Conservation (phyloP, 768 basidiomycete genomes). For the Porphyrellus cyaneotinctus region DNA sequence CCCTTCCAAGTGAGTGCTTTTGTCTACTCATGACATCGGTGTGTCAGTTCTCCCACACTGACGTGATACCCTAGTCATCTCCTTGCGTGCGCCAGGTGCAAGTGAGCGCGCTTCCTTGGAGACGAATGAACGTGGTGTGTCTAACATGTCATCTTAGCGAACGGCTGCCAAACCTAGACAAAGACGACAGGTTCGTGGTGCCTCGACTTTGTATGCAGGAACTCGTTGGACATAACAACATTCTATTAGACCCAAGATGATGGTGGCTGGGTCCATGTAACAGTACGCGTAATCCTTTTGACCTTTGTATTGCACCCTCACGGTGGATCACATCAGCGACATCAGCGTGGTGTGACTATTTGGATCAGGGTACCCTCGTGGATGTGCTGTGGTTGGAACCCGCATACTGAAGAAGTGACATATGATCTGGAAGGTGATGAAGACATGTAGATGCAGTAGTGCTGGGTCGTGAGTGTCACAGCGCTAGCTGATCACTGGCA, state of each 20-base stretch:
- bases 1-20: not conserved
- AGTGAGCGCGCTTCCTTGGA: not conserved
- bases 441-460: not conserved
- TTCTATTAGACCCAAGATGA: not conserved
- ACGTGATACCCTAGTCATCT: not conserved
- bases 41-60: not conserved
- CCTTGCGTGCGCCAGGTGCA: not conserved
- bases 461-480: not conserved
- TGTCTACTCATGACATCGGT: not conserved
- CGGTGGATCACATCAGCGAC: not conserved
- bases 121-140: not conserved
- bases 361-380: not conserved
- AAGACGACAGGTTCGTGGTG: not conserved
- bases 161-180: not conserved
- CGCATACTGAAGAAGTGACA: not conserved
- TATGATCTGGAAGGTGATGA: not conserved
- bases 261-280: not conserved
- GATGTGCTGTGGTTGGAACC: not conserved
- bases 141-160: not conserved
- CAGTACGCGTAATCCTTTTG: not conserved
- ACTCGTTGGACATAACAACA: not conserved
- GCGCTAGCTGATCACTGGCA: too few relatives aligned
- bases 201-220: not conserved
- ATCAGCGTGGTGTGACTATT: not conserved
- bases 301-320: not conserved